phyloP scores from a whole-genome alignment of 768 basidiomycete species.

The Dioszegia hungarica region DNA sequence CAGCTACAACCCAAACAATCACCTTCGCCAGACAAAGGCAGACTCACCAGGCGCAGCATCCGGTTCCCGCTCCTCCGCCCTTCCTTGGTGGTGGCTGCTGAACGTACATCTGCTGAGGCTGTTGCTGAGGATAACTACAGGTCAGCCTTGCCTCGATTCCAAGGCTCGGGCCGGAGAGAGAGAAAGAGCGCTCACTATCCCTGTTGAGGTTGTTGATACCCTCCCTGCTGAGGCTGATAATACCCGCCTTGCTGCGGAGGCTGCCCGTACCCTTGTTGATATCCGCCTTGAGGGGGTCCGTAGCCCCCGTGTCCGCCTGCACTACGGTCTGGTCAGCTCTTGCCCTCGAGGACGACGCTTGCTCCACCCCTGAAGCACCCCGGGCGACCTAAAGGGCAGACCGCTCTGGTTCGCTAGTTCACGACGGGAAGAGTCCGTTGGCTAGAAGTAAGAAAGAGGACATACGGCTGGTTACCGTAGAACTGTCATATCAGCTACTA shows the following conservation, averaged over 20 bases:
- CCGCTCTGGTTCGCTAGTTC: too few species aligned
- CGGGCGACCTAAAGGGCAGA: too few species aligned
- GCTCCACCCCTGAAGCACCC: too few species aligned
- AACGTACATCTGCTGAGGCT: constrained; percentile 75
- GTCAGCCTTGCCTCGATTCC: too few species aligned
- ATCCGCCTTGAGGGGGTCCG: not conserved
- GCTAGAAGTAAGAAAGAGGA: not conserved
- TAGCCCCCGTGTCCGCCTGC: not conserved
- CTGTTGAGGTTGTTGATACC: constrained; percentile 2
- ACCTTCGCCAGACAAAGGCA: not conserved
- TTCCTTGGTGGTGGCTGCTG: constrained; percentile 54
- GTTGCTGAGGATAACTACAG: constrained; percentile 57
- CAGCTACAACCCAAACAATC: not conserved
- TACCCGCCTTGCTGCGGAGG: constrained; percentile 27
- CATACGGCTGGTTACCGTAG: constrained; percentile 38
- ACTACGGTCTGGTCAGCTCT: not conserved
- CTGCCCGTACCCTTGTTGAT: constrained; percentile 3
- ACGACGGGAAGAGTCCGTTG: not conserved
- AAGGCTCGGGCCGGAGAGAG: too few species aligned
- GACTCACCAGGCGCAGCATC: constrained; percentile 58
- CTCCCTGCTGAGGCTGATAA: constrained; percentile 26
- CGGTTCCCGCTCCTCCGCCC: constrained; percentile 53
- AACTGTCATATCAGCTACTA: constrained; percentile 17
- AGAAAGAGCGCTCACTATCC: constrained; percentile 46
- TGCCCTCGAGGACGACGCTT: too few species aligned